Percentiles rank a stretch among this genome's conserved stretches.
These are phyloP conservation scores for Sporothrix brunneoviolacea DNA, from an alignment of 2,329 filamentous ascomycete genomes.

Conservation along the genomic window DNA sequence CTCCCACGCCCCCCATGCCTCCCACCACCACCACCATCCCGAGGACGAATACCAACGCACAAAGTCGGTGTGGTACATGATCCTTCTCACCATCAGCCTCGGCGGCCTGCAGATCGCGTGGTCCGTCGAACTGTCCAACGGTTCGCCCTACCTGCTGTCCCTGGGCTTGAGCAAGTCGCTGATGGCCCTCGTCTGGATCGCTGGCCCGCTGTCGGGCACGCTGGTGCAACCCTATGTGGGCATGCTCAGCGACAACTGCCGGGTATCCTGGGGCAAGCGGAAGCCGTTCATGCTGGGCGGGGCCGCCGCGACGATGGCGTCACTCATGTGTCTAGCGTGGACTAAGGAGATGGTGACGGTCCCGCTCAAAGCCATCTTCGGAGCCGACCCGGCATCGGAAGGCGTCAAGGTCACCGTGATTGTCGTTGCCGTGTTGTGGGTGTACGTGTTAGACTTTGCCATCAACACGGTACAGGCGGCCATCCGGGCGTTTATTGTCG, in stretches of 20 bases:
- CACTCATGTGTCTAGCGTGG: conserved; percentile 67
- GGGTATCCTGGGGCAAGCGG: conserved; percentile 66
- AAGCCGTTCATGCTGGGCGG: conserved; percentile 77
- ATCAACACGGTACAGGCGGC: conserved; percentile 95
- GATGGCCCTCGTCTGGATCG: conserved; percentile 80
- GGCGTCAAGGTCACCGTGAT: conserved; percentile 63
- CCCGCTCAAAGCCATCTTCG: conserved; percentile 57
- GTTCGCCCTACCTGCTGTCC: conserved; percentile 75
- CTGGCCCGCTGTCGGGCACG: conserved; percentile 69
- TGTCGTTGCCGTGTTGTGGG: conserved; percentile 72
- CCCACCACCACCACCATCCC: conserved; percentile 29
- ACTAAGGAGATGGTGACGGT: conserved; percentile 64
- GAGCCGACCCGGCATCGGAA: conserved; percentile 57
- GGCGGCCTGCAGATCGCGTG: conserved; percentile 89
- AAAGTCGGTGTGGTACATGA: conserved; percentile 79
- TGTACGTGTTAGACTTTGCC: conserved; percentile 87
- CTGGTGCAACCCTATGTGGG: conserved; percentile 79
- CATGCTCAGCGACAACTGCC: conserved; percentile 72
- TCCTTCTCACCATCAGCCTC: conserved; percentile 78
- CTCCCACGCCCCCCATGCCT: neutral
- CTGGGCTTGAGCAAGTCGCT: conserved; percentile 76
- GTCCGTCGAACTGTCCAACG: conserved; percentile 91
- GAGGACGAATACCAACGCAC: conserved; percentile 51
- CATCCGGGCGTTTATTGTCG: conserved; percentile 86
- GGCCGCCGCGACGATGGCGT: conserved; percentile 57